These are phyloP conservation scores for Calocera cornea DNA, from an alignment of 768 basidiomycete genomes.

Conservation along the genomic window DNA sequence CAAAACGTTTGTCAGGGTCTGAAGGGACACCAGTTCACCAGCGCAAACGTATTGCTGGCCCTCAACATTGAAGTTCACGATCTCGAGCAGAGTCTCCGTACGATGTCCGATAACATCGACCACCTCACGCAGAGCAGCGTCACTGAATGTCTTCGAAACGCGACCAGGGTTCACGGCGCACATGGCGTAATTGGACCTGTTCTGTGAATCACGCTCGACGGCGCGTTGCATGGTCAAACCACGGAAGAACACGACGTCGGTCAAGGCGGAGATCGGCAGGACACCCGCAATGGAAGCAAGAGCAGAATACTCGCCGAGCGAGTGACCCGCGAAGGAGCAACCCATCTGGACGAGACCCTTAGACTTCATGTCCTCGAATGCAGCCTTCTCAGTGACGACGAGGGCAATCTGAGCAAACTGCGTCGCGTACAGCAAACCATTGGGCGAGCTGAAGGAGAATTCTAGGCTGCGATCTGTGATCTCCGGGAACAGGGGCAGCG, in stretches of 20 bases:
- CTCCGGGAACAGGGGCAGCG: slow-evolving; percentile 88
- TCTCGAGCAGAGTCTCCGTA: slow-evolving; percentile 79
- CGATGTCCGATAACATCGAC: slow-evolving; percentile 75
- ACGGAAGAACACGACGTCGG: slow-evolving; percentile 98
- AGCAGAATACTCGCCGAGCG: slow-evolving; percentile 95
- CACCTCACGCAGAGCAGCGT: slow-evolving; percentile 90
- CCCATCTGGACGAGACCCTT: slow-evolving; percentile 89
- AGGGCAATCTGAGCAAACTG: slow-evolving; percentile 98
- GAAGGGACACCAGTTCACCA: slow-evolving; percentile 84
- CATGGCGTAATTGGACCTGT: slow-evolving; percentile 96
- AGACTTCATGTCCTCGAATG: slow-evolving; percentile 94
- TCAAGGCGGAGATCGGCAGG: slow-evolving; percentile 83
- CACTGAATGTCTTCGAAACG: slow-evolving; percentile 87
- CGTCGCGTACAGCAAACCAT: slow-evolving; percentile 89
- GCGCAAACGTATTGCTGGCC: slow-evolving; percentile 99
- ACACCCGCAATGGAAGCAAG: slow-evolving; percentile 96
- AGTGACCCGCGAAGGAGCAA: slow-evolving; percentile 94
- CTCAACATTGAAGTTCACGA: slow-evolving; percentile 95
- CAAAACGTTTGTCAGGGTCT: slow-evolving; percentile 88
- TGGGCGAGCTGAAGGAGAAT: slow-evolving; percentile 97
- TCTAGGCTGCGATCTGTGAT: slow-evolving; percentile 88
- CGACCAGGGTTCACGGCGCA: slow-evolving; percentile 97
- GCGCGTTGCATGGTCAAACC: slow-evolving; percentile 99
- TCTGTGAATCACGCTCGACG: slow-evolving; percentile 85
- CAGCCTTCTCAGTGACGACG: slow-evolving; percentile 95